Percentiles rank a stretch among this genome's conserved stretches.
phyloP scores from a whole-genome alignment of 1,284 basidiomycete genomes.

The Fistulina hepatica region DNA sequence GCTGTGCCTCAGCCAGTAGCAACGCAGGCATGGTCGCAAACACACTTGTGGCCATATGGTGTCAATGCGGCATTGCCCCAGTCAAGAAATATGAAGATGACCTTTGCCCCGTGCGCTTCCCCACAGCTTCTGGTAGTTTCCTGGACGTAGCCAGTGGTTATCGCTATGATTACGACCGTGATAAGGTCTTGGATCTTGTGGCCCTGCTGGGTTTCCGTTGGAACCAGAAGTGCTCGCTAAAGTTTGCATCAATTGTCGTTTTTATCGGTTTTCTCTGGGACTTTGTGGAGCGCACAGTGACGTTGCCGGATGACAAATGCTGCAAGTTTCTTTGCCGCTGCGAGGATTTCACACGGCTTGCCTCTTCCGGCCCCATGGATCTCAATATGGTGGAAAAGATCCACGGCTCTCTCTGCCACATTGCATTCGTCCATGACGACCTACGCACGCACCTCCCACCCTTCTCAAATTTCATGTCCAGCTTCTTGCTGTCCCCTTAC shows the following conservation, averaged over 20 bases:
- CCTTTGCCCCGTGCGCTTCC: slow-evolving; percentile 6
- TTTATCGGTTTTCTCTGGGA: slow-evolving; percentile 18
- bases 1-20: slow-evolving; percentile 16
- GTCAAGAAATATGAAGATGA: slow-evolving; percentile 22
- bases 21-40: slow-evolving; percentile 19
- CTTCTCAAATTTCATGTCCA: slow-evolving; percentile 16
- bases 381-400: slow-evolving; percentile 8
- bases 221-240: slow-evolving; percentile 10
- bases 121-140: neutral
- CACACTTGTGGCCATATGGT: slow-evolving; percentile 11
- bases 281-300: slow-evolving; percentile 10
- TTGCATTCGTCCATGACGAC: slow-evolving; percentile 12
- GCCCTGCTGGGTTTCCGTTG: slow-evolving; percentile 12
- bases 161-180: slow-evolving; percentile 5
- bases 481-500: too few species aligned
- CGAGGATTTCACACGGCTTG: slow-evolving; percentile 6
- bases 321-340: slow-evolving; percentile 14
- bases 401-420: slow-evolving; percentile 14
- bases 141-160: neutral
- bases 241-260: slow-evolving; percentile 6
- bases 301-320: slow-evolving; percentile 13
- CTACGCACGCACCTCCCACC: slow-evolving; percentile 8
- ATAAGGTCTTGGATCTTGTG: neutral
- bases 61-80: neutral
- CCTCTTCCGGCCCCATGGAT: slow-evolving; percentile 3